These are phyloP conservation scores for Triangularia setosa DNA, from an alignment of 2,329 filamentous ascomycete genomes.

Conservation along the genomic window DNA sequence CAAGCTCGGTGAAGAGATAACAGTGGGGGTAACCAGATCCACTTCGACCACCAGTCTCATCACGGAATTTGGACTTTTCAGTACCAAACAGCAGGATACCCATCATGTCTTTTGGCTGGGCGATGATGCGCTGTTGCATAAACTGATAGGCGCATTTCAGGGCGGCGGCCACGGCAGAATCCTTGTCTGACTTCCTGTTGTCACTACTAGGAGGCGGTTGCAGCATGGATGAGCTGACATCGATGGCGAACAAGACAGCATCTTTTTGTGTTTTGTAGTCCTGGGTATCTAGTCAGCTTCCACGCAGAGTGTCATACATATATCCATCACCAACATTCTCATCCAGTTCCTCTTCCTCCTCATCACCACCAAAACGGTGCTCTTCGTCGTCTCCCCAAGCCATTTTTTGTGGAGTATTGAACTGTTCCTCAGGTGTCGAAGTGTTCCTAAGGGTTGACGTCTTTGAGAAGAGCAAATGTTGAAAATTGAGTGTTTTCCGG, in stretches of 20 bases:
- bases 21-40: conserved; percentile 78
- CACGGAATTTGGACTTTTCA: conserved; percentile 73
- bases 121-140: conserved; percentile 98
- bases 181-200: conserved; percentile 75
- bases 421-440: background rate
- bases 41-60: conserved; percentile 55
- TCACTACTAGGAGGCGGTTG: conserved; percentile 57
- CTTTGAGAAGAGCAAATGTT: background rate
- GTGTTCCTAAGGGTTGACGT: background rate
- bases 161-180: conserved; percentile 76
- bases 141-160: conserved; percentile 91
- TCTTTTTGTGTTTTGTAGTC: conserved; percentile 91
- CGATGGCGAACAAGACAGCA: conserved; percentile 95
- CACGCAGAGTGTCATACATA: conserved; percentile 7
- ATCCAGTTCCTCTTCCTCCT: conserved; percentile 58
- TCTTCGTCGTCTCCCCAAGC: conserved; percentile 41
- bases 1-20: conserved; percentile 84
- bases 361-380: conserved; percentile 58
- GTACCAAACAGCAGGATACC: conserved; percentile 91
- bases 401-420: conserved; percentile 24
- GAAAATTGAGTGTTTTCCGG: background rate
- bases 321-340: conserved; percentile 25
- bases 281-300: conserved; percentile 41
- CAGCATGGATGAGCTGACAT: conserved; percentile 87
- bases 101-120: conserved; percentile 95